Base-by-base conservation (phyloP, 2,329 filamentous ascomycete genomes). In the Chalaropsis ovoidea region DNA sequence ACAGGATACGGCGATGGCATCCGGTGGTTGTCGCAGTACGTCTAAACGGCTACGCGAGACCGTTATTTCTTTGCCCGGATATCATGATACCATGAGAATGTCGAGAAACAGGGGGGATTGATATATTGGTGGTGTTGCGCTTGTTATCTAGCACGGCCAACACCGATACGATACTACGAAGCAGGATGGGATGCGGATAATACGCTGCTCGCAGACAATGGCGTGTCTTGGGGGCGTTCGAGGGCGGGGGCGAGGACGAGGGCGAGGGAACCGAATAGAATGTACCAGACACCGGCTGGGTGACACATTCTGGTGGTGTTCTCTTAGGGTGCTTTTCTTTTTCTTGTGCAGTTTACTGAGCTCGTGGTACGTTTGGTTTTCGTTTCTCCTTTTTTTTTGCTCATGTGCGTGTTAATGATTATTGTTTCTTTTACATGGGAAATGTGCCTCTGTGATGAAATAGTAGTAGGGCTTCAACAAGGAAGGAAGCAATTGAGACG, bases 11-110 rank as follows among this genome's bases (percentile, higher is more conserved):
- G 90, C 65, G 91, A 95, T 72, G 91, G 83, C 72, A 93, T 95
- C 77, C 85, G 90, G 79, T 95, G 90, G 91, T 77, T 95, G 77
- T 90, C 89, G 66, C 90, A 95, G 81, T 95, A 95, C 74, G 89
- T 95, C 75, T 95, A 87, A 80, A 75, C 39, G n/a, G 52, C n/a
- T 54, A 56, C 17, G 31, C 17, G 7, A 11, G 11, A 49, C 47
- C 27, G 31, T n/a, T 56, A 19, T 35, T 49, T 61, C 41, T 35
- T 64, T 47, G 41, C 27, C 47, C 45, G 58, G 19, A 56, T 54
- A 54, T 45, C 39, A 65, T 65, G 64, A 65, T 65, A 62, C 58
- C 64, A 62, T 62, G 64, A 43, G 35, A 19, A 43, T 52, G 45
- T 42, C 24, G 58, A 62, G 58, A 22, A 39, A 41, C 19, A 17